Evolutionary conservation across 345 rosid genomes (phyloP).

Genomic region (Eucalyptus cloeziana): DNA sequence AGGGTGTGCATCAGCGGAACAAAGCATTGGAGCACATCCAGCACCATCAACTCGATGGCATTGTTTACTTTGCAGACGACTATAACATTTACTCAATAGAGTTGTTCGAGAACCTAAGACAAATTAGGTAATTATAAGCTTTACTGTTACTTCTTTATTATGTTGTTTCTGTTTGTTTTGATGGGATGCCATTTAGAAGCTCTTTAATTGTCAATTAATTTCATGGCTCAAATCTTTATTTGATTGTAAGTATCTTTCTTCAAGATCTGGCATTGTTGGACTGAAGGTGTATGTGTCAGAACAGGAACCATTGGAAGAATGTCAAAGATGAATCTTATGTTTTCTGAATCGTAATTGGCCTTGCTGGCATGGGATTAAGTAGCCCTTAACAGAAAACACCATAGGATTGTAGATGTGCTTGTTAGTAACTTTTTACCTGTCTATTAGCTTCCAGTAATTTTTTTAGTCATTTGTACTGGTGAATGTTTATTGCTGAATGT

Average conservation of each 20-base stretch:
- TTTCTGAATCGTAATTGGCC: not conserved
- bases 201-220: not conserved
- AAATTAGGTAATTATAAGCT: conserved; percentile 30
- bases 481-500: not conserved
- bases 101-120: conserved; percentile 59
- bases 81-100: conserved; percentile 72
- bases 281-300: not conserved
- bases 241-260: not conserved
- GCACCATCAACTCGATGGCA: conserved; percentile 73
- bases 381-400: not conserved
- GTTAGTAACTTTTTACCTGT: not conserved
- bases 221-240: not conserved
- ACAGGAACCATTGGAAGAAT: not conserved
- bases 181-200: not conserved
- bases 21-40: conserved; percentile 70
- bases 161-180: not conserved
- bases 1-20: conserved; percentile 73
- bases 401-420: not conserved
- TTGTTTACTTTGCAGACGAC: conserved; percentile 79
- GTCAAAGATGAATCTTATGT: not conserved
- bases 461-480: not conserved
- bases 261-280: not conserved
- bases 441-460: not conserved
- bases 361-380: not conserved
- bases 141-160: not conserved